Percentiles rank a stretch among this genome's conserved stretches.
Conservation (phyloP, 2,329 filamentous ascomycete genomes). For the Aspergillus vadensis region DNA sequence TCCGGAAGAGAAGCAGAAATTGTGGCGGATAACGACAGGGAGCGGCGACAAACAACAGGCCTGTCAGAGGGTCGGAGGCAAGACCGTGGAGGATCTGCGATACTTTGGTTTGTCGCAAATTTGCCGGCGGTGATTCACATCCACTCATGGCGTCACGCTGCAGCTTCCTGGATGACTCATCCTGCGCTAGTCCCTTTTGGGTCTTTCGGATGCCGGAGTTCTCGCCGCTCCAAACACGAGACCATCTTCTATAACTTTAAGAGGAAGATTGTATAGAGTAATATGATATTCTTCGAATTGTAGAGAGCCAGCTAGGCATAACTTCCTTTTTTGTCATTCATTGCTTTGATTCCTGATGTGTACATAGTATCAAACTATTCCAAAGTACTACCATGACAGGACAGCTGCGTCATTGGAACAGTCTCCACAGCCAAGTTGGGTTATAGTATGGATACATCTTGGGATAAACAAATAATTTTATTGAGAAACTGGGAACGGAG, state of each 20-base stretch:
- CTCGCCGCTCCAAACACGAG: not conserved
- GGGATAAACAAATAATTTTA: no score
- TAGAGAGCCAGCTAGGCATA: no score
- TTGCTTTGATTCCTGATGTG: not conserved
- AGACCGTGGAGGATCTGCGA: conserved; percentile 22
- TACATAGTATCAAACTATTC: not conserved
- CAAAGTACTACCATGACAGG: not conserved
- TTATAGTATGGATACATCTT: not conserved
- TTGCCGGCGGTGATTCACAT: conserved; percentile 12
- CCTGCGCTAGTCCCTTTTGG: not conserved
- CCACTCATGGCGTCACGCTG: conserved; percentile 23
- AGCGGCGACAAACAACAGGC: conserved; percentile 9
- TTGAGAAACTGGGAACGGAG: no score
- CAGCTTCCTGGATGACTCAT: conserved; percentile 20
- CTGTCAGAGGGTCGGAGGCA: conserved; percentile 20
- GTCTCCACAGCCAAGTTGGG: not conserved
- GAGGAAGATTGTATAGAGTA: no score
- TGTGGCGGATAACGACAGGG: not conserved
- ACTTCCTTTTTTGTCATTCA: no score
- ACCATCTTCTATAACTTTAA: not conserved
- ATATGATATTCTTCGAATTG: no score
- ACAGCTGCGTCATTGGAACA: conserved; percentile 1
- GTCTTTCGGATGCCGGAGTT: not conserved
- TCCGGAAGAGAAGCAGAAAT: not conserved
- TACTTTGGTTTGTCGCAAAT: conserved; percentile 8